Evolutionary conservation across 306 rosid genomes (phyloP), one percentile per base, ranked within the genome.

Genomic region (Ziziphus jujuba): DNA sequence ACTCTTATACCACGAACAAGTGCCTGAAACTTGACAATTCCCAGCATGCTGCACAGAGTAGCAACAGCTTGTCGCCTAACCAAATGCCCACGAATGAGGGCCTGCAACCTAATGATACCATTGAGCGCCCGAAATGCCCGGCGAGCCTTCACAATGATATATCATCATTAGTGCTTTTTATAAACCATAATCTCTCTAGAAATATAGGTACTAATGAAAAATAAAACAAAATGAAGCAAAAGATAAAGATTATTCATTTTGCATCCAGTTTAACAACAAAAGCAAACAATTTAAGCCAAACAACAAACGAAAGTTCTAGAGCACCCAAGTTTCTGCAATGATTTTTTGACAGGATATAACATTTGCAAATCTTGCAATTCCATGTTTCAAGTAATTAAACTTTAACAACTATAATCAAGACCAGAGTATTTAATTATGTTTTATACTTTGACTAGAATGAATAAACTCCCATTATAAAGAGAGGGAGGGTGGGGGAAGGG

Each of bases 91-190:
- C 99, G 97, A 71, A 95, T 95, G 69, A 95, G 99, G 17, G 99
- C 99, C 82, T 95, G 99, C 85, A 95, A 75, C 85, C 99, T 88
- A 80, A 95, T 95, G 73, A 95, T 95, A 80, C 99, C 99, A 87
- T 88, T 95, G 60, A 95, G 85, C 55, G 99, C 96, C 82, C 87
- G 72, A 72, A 90, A 91, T 66, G 99, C 99, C 16, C 99, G 85
- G 65, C 99, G 95, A 73, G 99, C 99, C 99, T 95, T 84, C 89
- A 85, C 77, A 40, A 79, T 59, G 56, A 75, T 56, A 78, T 38
- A 70, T 44, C 25, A 20, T 28, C 10, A 21, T 77, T 52, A 82
- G 65, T 67, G 57, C 56, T 80, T 80, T 75, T 79, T 64, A 45
- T 38, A 11, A 1, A 35, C 38, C 7, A 50, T 49, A 33, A 61